Percentiles rank a stretch among this genome's conserved stretches.
Conservation (phyloP, 2,329 filamentous ascomycete species). For the Alternaria sp. region DNA sequence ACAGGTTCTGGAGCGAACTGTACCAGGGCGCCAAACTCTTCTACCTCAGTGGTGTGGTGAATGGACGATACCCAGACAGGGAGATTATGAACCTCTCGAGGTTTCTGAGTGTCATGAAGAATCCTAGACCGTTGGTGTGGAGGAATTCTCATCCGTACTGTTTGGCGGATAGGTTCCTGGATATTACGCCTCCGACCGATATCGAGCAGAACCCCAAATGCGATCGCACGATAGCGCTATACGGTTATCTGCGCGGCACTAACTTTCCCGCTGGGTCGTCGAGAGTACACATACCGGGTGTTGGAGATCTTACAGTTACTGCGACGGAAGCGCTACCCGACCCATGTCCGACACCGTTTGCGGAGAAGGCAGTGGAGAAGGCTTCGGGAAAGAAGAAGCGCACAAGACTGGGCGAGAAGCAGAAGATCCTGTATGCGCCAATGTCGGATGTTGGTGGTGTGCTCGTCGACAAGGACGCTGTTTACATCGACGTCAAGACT, state of each 20-base stretch:
- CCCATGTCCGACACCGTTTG: conserved; percentile 90
- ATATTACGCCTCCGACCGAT: conserved; percentile 90
- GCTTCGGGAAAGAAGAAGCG: conserved; percentile 80
- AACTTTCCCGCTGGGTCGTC: conserved; percentile 89
- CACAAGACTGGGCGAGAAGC: conserved; percentile 88
- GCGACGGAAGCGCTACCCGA: conserved; percentile 89
- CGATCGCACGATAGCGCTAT: conserved; percentile 87
- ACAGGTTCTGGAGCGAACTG: conserved; percentile 93
- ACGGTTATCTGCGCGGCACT: conserved; percentile 91
- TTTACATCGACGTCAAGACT: conserved; percentile 81
- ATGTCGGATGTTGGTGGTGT: conserved; percentile 98
- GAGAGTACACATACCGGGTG: conserved; percentile 87
- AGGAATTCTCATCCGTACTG: conserved; percentile 95
- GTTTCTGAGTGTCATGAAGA: conserved; percentile 99
- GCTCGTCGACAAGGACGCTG: conserved; percentile 94
- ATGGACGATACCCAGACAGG: conserved; percentile 93
- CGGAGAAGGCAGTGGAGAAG: conserved; percentile 87
- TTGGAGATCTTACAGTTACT: conserved; percentile 85
- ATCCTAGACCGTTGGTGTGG: conserved; percentile 94
- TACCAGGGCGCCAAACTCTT: conserved; percentile 98
- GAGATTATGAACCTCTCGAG: conserved; percentile 95
- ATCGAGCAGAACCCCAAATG: conserved; percentile 89
- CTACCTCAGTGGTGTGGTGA: conserved; percentile 94
- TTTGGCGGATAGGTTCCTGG: conserved; percentile 90
- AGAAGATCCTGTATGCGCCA: conserved; percentile 93